Evolutionary conservation across 768 basidiomycete species (phyloP).

Genomic region (Lactarius indigo): DNA sequence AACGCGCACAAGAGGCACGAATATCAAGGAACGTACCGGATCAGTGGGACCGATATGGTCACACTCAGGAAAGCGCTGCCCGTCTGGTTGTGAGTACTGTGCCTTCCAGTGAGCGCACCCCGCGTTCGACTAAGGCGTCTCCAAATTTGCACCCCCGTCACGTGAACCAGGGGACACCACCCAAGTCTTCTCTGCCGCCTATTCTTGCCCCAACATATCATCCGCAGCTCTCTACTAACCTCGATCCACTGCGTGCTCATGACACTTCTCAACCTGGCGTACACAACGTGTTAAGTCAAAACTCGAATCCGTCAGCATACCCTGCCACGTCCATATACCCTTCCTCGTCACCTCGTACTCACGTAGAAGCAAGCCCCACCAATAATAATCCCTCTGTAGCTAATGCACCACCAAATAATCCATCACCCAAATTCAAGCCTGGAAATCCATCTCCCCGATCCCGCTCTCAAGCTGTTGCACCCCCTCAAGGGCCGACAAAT

Average conservation of each 20-base stretch:
- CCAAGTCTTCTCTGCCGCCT: conserved; percentile 11
- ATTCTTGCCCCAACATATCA: neutral
- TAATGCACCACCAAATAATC: conserved; percentile 21
- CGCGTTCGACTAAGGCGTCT: conserved; percentile 23
- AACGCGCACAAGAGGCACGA: conserved; percentile 8
- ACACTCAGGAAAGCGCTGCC: conserved; percentile 7
- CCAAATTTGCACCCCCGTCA: conserved; percentile 21
- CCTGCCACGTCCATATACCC: conserved; percentile 24
- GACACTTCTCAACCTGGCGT: conserved; percentile 23
- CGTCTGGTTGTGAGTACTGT: conserved; percentile 10
- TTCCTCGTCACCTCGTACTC: conserved; percentile 15
- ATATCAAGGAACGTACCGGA: conserved; percentile 6
- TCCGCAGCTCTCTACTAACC: neutral
- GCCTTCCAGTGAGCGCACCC: conserved; percentile 23
- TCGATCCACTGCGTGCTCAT: conserved; percentile 12
- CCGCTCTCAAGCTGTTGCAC: conserved; percentile 14
- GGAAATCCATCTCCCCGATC: conserved; percentile 25
- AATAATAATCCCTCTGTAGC: conserved; percentile 16
- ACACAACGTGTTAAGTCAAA: conserved; percentile 10
- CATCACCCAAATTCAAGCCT: conserved; percentile 19
- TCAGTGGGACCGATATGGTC: conserved; percentile 17
- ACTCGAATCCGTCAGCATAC: conserved; percentile 21
- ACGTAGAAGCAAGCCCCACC: conserved; percentile 21
- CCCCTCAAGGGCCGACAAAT: conserved; percentile 15
- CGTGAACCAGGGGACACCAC: conserved; percentile 25